Evolutionary conservation across 331 rosid genomes (phyloP).

Genomic region (Quercus lobata): DNA sequence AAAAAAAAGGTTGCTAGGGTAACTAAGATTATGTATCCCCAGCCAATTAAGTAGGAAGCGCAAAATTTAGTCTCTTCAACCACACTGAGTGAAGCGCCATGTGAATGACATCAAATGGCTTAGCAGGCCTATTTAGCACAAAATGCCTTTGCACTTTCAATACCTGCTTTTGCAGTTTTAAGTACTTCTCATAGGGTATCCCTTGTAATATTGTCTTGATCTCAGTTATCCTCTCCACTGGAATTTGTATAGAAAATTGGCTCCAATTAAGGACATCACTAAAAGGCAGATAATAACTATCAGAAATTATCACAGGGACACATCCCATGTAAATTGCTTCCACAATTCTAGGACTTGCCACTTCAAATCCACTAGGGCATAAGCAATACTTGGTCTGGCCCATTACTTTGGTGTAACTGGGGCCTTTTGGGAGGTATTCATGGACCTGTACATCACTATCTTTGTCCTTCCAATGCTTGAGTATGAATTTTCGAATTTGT

Average conservation of each 20-base stretch:
- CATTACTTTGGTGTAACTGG: conserved; percentile 37
- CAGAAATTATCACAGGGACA: conserved; percentile 47
- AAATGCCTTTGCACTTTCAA: conserved; percentile 35
- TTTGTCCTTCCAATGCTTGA: conserved; percentile 47
- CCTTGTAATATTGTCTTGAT: conserved; percentile 39
- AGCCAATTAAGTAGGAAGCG: background rate
- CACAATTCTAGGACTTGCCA: conserved; percentile 66
- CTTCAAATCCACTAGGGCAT: conserved; percentile 67
- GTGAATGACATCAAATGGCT: conserved; percentile 50
- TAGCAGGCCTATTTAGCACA: conserved; percentile 37
- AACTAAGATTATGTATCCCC: background rate
- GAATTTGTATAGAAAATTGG: conserved; percentile 37
- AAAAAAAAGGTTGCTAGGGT: background rate
- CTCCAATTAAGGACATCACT: conserved; percentile 58
- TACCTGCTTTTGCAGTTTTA: conserved; percentile 31
- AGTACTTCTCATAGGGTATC: conserved; percentile 26
- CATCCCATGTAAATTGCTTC: conserved; percentile 60
- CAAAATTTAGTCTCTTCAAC: conserved; percentile 38
- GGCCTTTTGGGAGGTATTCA: conserved; percentile 41
- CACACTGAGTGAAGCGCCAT: conserved; percentile 57
- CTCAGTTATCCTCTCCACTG: conserved; percentile 34
- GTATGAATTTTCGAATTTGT: conserved; percentile 22
- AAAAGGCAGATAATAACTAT: conserved; percentile 45
- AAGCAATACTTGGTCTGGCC: conserved; percentile 51
- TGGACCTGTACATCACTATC: conserved; percentile 44